Conservation (phyloP, 371 early-diverging fungal species). For the Mucor sp. region DNA sequence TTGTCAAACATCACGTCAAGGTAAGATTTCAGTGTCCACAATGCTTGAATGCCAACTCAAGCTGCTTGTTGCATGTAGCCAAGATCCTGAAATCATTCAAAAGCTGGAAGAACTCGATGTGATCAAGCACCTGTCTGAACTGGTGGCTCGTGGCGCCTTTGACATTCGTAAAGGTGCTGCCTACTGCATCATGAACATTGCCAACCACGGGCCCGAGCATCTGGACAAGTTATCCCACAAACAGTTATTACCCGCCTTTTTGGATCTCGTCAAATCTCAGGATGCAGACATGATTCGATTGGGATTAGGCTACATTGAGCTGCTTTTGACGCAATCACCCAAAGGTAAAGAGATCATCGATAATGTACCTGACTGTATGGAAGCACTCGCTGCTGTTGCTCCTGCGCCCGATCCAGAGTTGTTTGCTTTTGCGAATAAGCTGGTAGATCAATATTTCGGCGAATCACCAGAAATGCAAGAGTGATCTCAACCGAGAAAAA, state of each 20-base stretch:
- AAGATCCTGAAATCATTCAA: constrained; percentile 23
- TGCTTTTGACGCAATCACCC: constrained; percentile 20
- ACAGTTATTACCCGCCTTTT: constrained; percentile 17
- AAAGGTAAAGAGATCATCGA: constrained; percentile 25
- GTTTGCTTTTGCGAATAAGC: constrained; percentile 24
- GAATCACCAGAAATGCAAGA: constrained; percentile 25
- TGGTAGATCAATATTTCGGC: constrained; percentile 29
- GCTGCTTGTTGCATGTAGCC: constrained; percentile 1
- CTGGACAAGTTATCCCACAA: constrained; percentile 19
- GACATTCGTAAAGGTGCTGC: constrained; percentile 68
- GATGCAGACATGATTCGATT: constrained; percentile 31
- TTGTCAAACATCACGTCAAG: constrained; percentile 73
- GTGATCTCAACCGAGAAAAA: neutral
- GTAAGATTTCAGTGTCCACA: constrained; percentile 18
- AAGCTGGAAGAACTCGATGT: constrained; percentile 53
- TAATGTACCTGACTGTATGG: constrained; percentile 30
- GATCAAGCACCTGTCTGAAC: constrained; percentile 53
- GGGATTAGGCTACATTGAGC: constrained; percentile 25
- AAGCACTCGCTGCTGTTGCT: constrained; percentile 29
- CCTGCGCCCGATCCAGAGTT: constrained; percentile 31
- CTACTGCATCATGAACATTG: constrained; percentile 32
- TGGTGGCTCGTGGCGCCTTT: constrained; percentile 58
- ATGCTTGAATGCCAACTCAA: neutral
- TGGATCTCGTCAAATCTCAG: constrained; percentile 27
- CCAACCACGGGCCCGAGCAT: constrained; percentile 25